phyloP scores from a whole-genome alignment of 2,329 filamentous ascomycete species.

The Elsinoe necatrix region DNA sequence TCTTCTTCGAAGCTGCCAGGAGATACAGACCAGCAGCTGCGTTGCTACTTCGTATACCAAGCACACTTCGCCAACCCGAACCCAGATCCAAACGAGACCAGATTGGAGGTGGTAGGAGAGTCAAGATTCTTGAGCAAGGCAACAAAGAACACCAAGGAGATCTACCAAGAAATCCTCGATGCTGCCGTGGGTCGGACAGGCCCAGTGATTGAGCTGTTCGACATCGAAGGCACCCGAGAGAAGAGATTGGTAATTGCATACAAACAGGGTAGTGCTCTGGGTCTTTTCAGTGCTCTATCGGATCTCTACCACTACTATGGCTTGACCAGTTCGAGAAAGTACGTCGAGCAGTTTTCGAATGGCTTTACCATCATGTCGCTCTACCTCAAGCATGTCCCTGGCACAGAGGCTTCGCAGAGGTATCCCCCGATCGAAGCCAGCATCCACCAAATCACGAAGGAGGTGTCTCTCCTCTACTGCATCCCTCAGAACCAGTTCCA shows the following conservation, averaged over 20 bases:
- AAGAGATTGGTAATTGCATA: constrained; percentile 93
- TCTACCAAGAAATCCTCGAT: constrained; percentile 90
- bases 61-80: constrained; percentile 76
- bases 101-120: constrained; percentile 85
- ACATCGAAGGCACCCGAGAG: constrained; percentile 83
- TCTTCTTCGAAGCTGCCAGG: constrained; percentile 73
- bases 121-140: constrained; percentile 92
- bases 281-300: constrained; percentile 88
- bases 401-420: constrained; percentile 45
- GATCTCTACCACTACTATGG: constrained; percentile 99
- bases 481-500: constrained; percentile 97
- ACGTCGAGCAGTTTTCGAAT: constrained; percentile 53
- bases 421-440: constrained; percentile 82
- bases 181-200: constrained; percentile 76
- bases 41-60: constrained; percentile 98
- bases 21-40: constrained; percentile 69
- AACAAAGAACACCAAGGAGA: constrained; percentile 86
- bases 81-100: constrained; percentile 68
- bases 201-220: constrained; percentile 95
- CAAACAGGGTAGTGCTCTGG: constrained; percentile 82
- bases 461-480: constrained; percentile 93
- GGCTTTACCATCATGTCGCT: constrained; percentile 47
- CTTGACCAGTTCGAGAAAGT: constrained; percentile 90
- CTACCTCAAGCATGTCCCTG: constrained; percentile 69
- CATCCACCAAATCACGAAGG: constrained; percentile 98